Base-by-base conservation (phyloP, 257 asterid genomes). In the Nicotiana tabacum region DNA sequence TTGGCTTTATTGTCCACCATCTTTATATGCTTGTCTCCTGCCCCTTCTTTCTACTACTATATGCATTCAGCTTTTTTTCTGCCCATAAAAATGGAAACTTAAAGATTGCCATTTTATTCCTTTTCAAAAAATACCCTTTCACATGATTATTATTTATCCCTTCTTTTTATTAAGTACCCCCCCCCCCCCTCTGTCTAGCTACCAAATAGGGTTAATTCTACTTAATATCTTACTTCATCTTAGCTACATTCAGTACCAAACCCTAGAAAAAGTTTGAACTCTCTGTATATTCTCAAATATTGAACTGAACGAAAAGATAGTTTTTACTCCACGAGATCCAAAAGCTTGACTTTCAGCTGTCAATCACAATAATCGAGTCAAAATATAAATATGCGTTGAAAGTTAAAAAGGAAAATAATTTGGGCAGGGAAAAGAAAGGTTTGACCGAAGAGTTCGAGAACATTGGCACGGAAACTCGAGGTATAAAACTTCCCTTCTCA, bases 401-500 rank as follows among this genome's bases (percentile, higher is more conserved):
- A 70, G 35, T 35, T 48, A 61, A 35, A 17, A 21, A 1, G 9
- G 21, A 16, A 29, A 39, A 39, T 39, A 39, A 39, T 39, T 51
- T 51, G 17, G 57, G 57, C 6, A 53, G 57, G 35, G 82, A 43
- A 82, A 76, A 64, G 70, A 74, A 82, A 83, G 70, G 85, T 91
- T 93, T 93, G 97, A 93, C 97, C 91, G 89, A 95, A 91, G 87
- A 87, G 85, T 87, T 81, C 97, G 92, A 94, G 58, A 12, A 70
- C 58, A 70, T 10, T 72, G 97, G 94, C 89, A 86, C 85, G 83
- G 90, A 65, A 86, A 83, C 85, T 87, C 87, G 79, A 43, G 78
- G 72, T 61, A 61, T 32, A 18, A 39, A 27, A 51, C 6, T 37
- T 29, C 17, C 6, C 24, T 18, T 16, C 35, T 6, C 21, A 30